Percentiles rank a stretch among this genome's conserved stretches.
Evolutionary conservation across 2,329 filamentous ascomycete species (phyloP).

Genomic region (Anisogramma anomala): DNA sequence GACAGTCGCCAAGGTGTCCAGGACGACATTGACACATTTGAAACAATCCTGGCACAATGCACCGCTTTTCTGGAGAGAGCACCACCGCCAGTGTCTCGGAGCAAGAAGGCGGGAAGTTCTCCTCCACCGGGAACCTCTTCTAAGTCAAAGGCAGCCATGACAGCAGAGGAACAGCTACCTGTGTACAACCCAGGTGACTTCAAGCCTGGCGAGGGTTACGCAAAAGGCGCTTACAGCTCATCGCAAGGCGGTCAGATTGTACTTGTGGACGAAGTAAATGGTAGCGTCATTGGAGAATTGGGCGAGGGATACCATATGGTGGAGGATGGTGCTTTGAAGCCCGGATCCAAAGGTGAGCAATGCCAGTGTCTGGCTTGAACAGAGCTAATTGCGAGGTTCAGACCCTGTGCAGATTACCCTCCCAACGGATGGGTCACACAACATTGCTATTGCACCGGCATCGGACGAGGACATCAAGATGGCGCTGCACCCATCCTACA

Average conservation of each 20-base stretch:
- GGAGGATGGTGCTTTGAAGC: conserved; percentile 62
- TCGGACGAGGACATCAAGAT: conserved; percentile 62
- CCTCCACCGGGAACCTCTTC: conserved; percentile 8
- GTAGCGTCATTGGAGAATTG: conserved; percentile 86
- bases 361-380: not conserved
- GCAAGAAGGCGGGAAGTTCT: conserved; percentile 14
- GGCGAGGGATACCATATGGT: conserved; percentile 70
- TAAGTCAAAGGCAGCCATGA: conserved; percentile 29
- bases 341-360: conserved; percentile 80
- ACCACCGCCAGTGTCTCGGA: conserved; percentile 41
- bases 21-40: conserved; percentile 91
- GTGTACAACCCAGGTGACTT: conserved; percentile 76
- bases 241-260: conserved; percentile 67
- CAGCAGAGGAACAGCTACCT: conserved; percentile 35
- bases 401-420: conserved; percentile 73
- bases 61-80: conserved; percentile 88
- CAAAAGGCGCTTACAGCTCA: conserved; percentile 47
- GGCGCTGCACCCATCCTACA: conserved; percentile 81
- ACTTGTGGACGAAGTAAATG: conserved; percentile 88
- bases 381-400: conserved; percentile 21
- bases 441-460: conserved; percentile 54
- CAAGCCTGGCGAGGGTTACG: conserved; percentile 68
- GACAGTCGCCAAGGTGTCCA: conserved; percentile 65
- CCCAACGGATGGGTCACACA: conserved; percentile 52
- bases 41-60: conserved; percentile 95